Base-by-base conservation (phyloP, 768 basidiomycete genomes). In the Boletus insuetus region DNA sequence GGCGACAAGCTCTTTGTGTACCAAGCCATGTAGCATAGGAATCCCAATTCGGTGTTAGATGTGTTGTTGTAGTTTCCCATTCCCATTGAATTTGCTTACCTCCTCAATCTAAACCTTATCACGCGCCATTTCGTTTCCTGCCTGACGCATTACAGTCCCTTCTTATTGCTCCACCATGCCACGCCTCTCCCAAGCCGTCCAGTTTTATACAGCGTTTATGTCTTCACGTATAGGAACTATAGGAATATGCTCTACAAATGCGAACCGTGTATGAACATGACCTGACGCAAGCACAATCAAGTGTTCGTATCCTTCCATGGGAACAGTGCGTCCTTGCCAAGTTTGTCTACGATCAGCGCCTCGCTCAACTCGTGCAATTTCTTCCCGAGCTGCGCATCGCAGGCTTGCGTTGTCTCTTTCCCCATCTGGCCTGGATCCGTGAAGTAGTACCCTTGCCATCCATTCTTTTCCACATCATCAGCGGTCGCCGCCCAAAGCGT, bases 291-390 rank as follows among this genome's bases (percentile, higher is more conserved):
- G 29, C 44, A 39, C 44, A 38, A 31, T 48, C 45, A 66, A 16
- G 20, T 14, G 9, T 13, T 40, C 24, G 13, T 38, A 38, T 53
- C 26, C 32, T 61, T 54, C 69, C 69, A 68, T 12, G 63, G 59
- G 44, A 61, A 49, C 29, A 72, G 17, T 6, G 34, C 39, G 10
- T 41, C 48, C 16, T 58, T 48, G 44, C 67, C 66, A 35, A 66
- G 48, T 50, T 63, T 62, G 24, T 63, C 56, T 34, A 55, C 56
- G 17, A 71, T 63, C 46, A 73, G 46, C 22, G 60, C 49, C 59
- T 72, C 68, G 53, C 68, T 71, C 54, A 74, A 65, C 31, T 62
- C 53, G 62, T 68, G 73, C 58, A 73, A 54, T 31, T 64, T 64
- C 51, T 53, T 59, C 2, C 69, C 68, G 11, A 67, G 55, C 55